Conservation (phyloP, 164 flowering plant species). For the Chimonanthus salicifolius region DNA sequence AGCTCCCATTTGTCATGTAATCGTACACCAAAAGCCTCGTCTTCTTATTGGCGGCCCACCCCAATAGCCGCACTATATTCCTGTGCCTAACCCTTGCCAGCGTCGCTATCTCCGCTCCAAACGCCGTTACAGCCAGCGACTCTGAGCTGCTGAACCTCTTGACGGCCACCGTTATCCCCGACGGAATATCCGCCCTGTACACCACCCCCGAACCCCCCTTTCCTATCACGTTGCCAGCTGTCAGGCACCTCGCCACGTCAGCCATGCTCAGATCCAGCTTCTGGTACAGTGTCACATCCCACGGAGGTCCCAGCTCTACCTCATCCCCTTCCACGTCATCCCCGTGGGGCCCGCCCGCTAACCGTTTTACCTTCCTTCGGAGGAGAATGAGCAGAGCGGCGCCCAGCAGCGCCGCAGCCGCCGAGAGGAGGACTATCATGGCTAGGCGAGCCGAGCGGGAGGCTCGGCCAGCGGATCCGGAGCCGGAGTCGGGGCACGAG, state of each 20-base stretch:
- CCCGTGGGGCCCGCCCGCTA: slow-evolving; percentile 19
- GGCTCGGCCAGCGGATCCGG: slow-evolving; percentile 14
- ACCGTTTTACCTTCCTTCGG: slow-evolving; percentile 16
- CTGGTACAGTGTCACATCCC: slow-evolving; percentile 87
- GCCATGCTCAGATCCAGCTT: slow-evolving; percentile 71
- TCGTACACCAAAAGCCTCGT: slow-evolving; percentile 78
- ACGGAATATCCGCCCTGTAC: slow-evolving; percentile 55
- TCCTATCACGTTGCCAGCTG: slow-evolving; percentile 75
- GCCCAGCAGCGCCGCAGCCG: slow-evolving; percentile 38
- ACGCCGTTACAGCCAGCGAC: slow-evolving; percentile 40
- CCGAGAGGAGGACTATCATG: background rate
- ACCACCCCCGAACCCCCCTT: slow-evolving; percentile 96
- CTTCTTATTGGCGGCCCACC: slow-evolving; percentile 63
- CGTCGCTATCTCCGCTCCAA: slow-evolving; percentile 69
- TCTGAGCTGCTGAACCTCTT: slow-evolving; percentile 88
- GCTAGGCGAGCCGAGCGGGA: slow-evolving; percentile 19
- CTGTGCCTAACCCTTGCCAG: slow-evolving; percentile 82
- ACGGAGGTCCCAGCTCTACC: slow-evolving; percentile 58
- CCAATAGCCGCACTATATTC: slow-evolving; percentile 79
- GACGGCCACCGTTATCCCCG: slow-evolving; percentile 66
- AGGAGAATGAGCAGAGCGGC: slow-evolving; percentile 50
- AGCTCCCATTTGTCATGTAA: slow-evolving; percentile 84
- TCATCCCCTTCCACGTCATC: slow-evolving; percentile 29
- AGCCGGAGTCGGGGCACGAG: slow-evolving; percentile 30
- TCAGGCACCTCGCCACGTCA: slow-evolving; percentile 54